Percentiles rank a stretch among this genome's conserved stretches.
Conservation (phyloP, 1,284 basidiomycete genomes). For the Marasmius fiardii region DNA sequence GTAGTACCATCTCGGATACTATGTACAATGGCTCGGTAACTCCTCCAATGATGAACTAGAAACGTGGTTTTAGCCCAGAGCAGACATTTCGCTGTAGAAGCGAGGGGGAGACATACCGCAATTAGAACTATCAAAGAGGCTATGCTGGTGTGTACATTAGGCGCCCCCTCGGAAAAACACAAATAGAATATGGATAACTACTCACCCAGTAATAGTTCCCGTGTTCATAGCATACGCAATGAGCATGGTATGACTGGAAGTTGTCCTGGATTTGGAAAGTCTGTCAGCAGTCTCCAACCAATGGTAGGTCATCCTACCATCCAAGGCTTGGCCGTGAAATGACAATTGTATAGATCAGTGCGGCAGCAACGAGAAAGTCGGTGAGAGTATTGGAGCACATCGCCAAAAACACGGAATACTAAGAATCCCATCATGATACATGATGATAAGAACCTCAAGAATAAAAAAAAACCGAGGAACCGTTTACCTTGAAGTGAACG, state of each 20-base stretch:
- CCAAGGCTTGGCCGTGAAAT: conserved; percentile 7
- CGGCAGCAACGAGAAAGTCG: conserved; percentile 9
- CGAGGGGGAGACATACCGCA: neutral
- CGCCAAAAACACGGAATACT: neutral
- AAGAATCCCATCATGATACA: neutral
- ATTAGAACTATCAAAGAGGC: conserved; percentile 11
- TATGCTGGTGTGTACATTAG: neutral
- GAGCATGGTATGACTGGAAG: conserved; percentile 10
- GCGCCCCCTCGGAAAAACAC: neutral
- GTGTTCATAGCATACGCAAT: conserved; percentile 13
- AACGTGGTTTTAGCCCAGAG: neutral
- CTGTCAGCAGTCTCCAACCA: too few relatives aligned
- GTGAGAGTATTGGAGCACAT: conserved; percentile 8
- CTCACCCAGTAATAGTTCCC: conserved; percentile 11
- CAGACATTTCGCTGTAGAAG: neutral
- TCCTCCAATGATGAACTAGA: conserved; percentile 8
- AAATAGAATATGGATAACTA: neutral
- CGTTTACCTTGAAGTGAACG: conserved; percentile 4
- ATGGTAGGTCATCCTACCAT: too few relatives aligned
- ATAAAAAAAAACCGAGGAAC: neutral
- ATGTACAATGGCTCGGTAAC: conserved; percentile 9
- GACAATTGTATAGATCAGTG: conserved; percentile 10
- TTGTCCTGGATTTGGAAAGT: conserved; percentile 5
- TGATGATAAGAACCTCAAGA: neutral
- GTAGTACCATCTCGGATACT: conserved; percentile 5